These are phyloP conservation scores for Rosa hybrid DNA, from an alignment of 331 rosid genomes.

Conservation along the genomic window DNA sequence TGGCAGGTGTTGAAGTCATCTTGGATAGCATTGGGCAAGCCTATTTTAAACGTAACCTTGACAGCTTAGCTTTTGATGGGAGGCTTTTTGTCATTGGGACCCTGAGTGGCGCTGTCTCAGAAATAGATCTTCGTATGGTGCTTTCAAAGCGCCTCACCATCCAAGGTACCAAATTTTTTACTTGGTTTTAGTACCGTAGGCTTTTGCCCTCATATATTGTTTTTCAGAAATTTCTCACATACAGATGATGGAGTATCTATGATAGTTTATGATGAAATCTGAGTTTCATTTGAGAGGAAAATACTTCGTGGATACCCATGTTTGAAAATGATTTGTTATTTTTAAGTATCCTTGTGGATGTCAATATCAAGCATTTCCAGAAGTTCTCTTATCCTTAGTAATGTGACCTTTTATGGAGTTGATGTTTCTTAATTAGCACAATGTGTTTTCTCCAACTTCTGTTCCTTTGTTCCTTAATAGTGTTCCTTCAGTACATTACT, in stretches of 20 bases:
- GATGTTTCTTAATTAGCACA: neutral
- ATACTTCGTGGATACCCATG: neutral
- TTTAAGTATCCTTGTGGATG: neutral
- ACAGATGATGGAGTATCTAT: neutral
- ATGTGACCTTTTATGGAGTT: neutral
- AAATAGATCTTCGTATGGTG: constrained; percentile 56
- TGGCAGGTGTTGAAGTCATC: constrained; percentile 90
- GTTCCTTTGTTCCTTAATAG: neutral
- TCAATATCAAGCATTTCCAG: neutral
- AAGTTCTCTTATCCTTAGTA: neutral
- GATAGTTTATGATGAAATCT: neutral
- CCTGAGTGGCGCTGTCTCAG: constrained; percentile 58
- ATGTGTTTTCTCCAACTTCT: neutral
- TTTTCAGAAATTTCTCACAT: neutral
- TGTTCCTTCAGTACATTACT: neutral
- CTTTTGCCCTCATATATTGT: neutral
- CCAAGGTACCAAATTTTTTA: constrained; percentile 33
- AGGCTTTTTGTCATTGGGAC: constrained; percentile 86
- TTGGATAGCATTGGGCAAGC: constrained; percentile 86
- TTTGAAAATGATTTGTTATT: neutral
- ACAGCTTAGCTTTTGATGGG: constrained; percentile 80
- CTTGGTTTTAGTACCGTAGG: neutral
- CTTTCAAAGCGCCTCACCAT: constrained; percentile 85
- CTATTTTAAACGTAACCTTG: constrained; percentile 68
- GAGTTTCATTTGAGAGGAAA: neutral